These are phyloP conservation scores for Malassezia dermatis DNA, from an alignment of 1,284 basidiomycete species.

Conservation along the genomic window DNA sequence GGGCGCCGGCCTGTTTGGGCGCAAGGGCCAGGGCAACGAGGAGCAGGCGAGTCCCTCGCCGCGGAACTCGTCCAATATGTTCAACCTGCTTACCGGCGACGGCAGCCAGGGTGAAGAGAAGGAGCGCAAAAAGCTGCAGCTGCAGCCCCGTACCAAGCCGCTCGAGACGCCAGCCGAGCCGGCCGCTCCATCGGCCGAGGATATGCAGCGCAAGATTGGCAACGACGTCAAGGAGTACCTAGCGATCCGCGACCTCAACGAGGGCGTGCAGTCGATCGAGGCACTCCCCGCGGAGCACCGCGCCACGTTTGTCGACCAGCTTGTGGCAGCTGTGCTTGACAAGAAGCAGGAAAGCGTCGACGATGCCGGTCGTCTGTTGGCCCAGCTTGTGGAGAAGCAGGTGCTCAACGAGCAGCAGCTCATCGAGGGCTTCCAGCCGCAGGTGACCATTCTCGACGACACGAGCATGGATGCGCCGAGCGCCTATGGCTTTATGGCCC, in stretches of 20 bases:
- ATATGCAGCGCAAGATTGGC: conserved; percentile 65
- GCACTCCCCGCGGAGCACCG: conserved; percentile 60
- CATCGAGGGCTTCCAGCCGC: conserved; percentile 57
- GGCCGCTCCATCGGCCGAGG: conserved; percentile 54
- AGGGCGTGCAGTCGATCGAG: conserved; percentile 70
- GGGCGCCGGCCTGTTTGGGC: conserved; percentile 61
- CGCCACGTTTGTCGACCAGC: conserved; percentile 60
- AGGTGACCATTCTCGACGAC: conserved; percentile 70
- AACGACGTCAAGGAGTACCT: conserved; percentile 52
- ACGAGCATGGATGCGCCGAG: conserved; percentile 78
- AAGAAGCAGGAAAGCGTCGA: conserved; percentile 73
- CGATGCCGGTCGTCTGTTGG: conserved; percentile 46
- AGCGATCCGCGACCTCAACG: conserved; percentile 60
- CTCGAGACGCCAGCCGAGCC: conserved; percentile 48
- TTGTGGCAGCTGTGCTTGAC: conserved; percentile 63
- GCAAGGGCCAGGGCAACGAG: conserved; percentile 53
- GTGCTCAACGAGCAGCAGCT: conserved; percentile 53
- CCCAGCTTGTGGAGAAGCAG: conserved; percentile 24
- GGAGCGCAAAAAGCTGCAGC: conserved; percentile 65
- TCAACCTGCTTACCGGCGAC: conserved; percentile 49
- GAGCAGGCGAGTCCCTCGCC: conserved; percentile 57
- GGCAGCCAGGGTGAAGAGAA: conserved; percentile 50
- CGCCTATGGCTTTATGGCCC: conserved; percentile 66
- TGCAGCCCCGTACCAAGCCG: conserved; percentile 57
- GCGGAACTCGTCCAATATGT: conserved; percentile 73